These are phyloP conservation scores for Botrytis fragariae DNA, from an alignment of 2,329 filamentous ascomycete genomes.

Conservation along the genomic window DNA sequence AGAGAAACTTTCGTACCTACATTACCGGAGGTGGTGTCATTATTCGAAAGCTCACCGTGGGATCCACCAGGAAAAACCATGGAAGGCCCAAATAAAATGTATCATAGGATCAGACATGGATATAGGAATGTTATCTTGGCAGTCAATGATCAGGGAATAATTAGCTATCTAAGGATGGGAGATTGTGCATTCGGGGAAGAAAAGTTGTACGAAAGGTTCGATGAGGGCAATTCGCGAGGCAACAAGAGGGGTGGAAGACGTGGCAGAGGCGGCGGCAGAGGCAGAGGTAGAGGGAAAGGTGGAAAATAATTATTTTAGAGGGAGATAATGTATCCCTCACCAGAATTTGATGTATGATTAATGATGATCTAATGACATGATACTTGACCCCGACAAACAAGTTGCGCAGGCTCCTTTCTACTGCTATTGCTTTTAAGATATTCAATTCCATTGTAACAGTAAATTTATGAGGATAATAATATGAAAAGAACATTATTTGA, in stretches of 20 bases:
- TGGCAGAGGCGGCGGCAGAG: slow-evolving; percentile 43
- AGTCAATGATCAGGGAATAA: slow-evolving; percentile 83
- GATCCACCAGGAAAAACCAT: slow-evolving; percentile 51
- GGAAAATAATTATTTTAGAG: slow-evolving; percentile 9
- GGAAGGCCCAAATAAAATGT: slow-evolving; percentile 54
- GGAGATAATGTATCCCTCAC: not conserved
- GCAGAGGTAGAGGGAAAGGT: slow-evolving; percentile 32
- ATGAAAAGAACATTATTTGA: not conserved
- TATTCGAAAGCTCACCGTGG: slow-evolving; percentile 73
- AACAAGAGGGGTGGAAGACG: slow-evolving; percentile 39
- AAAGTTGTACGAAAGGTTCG: slow-evolving; percentile 62
- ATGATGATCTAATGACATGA: not conserved
- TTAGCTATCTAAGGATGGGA: slow-evolving; percentile 79
- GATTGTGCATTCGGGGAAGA: slow-evolving; percentile 80
- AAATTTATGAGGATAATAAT: not conserved
- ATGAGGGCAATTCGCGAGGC: slow-evolving; percentile 42
- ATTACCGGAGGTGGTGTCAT: slow-evolving; percentile 63
- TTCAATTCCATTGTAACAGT: not conserved
- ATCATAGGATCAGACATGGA: slow-evolving; percentile 79
- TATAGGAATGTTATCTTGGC: slow-evolving; percentile 81
- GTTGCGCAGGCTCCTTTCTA: not conserved
- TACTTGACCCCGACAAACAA: not conserved
- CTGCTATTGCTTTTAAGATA: too few species aligned
- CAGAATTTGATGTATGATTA: not conserved
- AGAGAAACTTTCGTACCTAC: slow-evolving; percentile 69